Conservation (phyloP, 495 filamentous ascomycete genomes). For the Corynascus novoguineensis region DNA sequence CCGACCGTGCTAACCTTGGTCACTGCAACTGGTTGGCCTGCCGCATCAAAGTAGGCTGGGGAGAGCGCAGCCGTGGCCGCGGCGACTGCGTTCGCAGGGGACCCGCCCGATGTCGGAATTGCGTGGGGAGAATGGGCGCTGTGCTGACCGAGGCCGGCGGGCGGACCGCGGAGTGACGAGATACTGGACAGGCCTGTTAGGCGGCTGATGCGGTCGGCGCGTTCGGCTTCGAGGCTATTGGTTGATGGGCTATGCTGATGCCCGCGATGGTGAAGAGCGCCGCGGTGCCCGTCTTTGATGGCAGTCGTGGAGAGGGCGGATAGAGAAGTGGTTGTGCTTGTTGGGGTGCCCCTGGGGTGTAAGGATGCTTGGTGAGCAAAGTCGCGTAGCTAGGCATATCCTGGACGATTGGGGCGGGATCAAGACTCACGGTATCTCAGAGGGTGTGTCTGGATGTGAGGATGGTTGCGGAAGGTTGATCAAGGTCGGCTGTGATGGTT, state of each 20-base stretch:
- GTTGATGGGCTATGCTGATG: conserved; percentile 57
- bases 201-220: conserved; percentile 87
- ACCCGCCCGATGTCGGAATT: conserved; percentile 29
- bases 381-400: not conserved
- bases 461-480: conserved; percentile 83
- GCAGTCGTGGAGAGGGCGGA: conserved; percentile 84
- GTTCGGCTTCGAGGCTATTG: conserved; percentile 77
- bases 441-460: conserved; percentile 81
- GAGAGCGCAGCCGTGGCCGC: not conserved
- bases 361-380: conserved; percentile 9
- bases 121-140: conserved; percentile 26
- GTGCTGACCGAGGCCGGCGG: conserved; percentile 24
- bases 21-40: conserved; percentile 49
- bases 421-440: conserved; percentile 75
- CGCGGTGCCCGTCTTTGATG: conserved; percentile 89
- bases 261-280: conserved; percentile 48
- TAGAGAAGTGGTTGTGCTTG: conserved; percentile 77
- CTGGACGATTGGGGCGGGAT: not conserved
- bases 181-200: conserved; percentile 81
- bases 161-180: conserved; percentile 54
- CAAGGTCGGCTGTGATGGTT: conserved; percentile 52
- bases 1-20: conserved; percentile 81
- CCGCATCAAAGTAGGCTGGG: conserved; percentile 64
- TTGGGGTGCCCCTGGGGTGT: conserved; percentile 75
- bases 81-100: conserved; percentile 8